Conservation (phyloP, 495 filamentous ascomycete genomes). For the Penicillium verhagenii region DNA sequence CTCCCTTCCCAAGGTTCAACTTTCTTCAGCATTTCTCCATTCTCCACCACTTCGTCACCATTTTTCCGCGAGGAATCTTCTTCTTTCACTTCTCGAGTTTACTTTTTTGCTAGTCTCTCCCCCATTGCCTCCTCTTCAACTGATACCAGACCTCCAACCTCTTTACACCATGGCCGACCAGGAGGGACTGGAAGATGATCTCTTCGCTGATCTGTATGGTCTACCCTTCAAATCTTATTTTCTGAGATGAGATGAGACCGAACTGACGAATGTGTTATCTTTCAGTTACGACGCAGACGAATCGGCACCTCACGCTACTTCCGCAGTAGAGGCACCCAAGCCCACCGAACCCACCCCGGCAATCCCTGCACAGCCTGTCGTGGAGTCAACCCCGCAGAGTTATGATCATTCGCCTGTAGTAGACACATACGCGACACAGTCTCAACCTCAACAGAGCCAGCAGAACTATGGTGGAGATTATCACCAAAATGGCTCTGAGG, state of each 20-base stretch:
- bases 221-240: background rate
- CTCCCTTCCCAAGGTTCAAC: conserved; percentile 20
- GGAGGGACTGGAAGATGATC: conserved; percentile 93
- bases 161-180: conserved; percentile 69
- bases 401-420: conserved; percentile 45
- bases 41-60: background rate
- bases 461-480: conserved; percentile 48
- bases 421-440: conserved; percentile 32
- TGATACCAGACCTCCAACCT: background rate
- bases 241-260: conserved; percentile 2
- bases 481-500: conserved; percentile 64
- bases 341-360: conserved; percentile 23
- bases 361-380: conserved; percentile 21
- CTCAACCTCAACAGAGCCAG: conserved; percentile 36
- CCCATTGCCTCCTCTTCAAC: background rate
- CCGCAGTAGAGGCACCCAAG: conserved; percentile 33
- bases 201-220: conserved; percentile 96
- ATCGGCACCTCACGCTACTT: conserved; percentile 41
- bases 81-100: background rate
- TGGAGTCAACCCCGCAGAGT: conserved; percentile 23
- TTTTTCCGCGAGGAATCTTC: background rate
- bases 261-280: conserved; percentile 8
- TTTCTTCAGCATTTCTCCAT: background rate
- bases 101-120: background rate
- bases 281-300: conserved; percentile 87